A percentile compares a stretch with the other conserved stretches of the same genome.
Conservation (phyloP, 2,329 filamentous ascomycete species). For the Beauveria brongniartii region DNA sequence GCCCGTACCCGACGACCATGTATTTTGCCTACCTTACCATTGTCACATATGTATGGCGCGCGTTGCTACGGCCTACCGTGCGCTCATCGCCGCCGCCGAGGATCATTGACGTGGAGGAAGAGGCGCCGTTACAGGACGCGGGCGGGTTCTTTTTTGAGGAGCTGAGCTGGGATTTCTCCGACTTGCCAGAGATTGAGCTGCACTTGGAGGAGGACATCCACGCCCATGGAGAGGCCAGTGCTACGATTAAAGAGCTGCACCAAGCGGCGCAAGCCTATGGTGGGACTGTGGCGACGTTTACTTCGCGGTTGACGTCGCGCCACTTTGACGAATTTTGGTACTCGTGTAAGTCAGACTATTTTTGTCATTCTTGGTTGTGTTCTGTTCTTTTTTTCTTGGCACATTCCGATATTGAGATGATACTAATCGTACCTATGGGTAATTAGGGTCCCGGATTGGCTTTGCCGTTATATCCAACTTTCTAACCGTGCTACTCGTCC, state of each 20-base stretch:
- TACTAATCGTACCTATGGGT: neutral
- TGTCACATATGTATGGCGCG: slow-evolving; percentile 13
- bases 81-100: slow-evolving; percentile 12
- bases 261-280: slow-evolving; percentile 13
- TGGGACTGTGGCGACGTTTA: slow-evolving; percentile 11
- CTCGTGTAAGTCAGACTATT: slow-evolving; percentile 9
- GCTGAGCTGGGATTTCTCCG: slow-evolving; percentile 12
- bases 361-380: neutral
- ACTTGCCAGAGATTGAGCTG: slow-evolving; percentile 13
- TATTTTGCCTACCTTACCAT: slow-evolving; percentile 14
- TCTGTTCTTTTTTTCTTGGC: no score
- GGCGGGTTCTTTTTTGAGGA: slow-evolving; percentile 12
- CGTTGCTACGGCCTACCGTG: slow-evolving; percentile 13
- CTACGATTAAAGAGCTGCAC: slow-evolving; percentile 13
- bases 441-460: slow-evolving; percentile 10
- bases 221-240: slow-evolving; percentile 8
- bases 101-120: slow-evolving; percentile 12
- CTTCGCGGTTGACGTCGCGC: slow-evolving; percentile 10
- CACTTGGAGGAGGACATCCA: slow-evolving; percentile 10
- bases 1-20: slow-evolving; percentile 9
- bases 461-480: slow-evolving; percentile 15
- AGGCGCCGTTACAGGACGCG: neutral
- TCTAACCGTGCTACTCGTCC: slow-evolving; percentile 13
- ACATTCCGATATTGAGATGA: neutral
- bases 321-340: slow-evolving; percentile 14